Evolutionary conservation across 805 yeast species (phyloP).

Genomic region (Hyphopichia homilentoma): DNA sequence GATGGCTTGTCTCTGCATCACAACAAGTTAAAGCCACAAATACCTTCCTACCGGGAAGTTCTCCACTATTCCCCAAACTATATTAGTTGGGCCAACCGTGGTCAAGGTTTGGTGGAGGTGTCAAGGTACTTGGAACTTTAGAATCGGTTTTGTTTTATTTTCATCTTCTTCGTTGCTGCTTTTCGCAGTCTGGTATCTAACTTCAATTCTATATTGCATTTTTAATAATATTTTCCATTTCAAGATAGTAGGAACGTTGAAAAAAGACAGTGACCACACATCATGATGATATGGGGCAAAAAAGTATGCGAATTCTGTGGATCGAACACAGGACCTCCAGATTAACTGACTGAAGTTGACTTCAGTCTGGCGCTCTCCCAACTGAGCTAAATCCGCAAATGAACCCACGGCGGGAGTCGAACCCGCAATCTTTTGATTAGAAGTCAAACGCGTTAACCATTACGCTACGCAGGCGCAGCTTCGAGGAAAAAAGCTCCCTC

Average conservation of each 20-base stretch:
- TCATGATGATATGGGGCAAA: constrained; percentile 5
- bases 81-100: constrained; percentile 61
- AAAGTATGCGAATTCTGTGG: constrained; percentile 64
- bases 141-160: neutral
- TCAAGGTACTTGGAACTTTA: constrained; percentile 42
- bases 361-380: constrained; percentile 40
- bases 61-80: constrained; percentile 63
- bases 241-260: neutral
- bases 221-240: neutral
- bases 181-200: neutral
- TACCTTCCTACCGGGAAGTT: constrained; percentile 74
- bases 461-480: constrained; percentile 54
- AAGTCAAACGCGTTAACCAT: constrained; percentile 67
- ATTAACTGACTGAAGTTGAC: constrained; percentile 37
- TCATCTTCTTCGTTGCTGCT: neutral
- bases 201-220: neutral
- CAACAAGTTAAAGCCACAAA: constrained; percentile 21
- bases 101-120: constrained; percentile 66
- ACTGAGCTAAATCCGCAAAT: constrained; percentile 34
- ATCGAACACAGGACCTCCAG: constrained; percentile 90
- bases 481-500: neutral
- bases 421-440: constrained; percentile 65
- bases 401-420: constrained; percentile 53
- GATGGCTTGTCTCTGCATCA: constrained; percentile 44
- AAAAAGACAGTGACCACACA: neutral